A percentile compares a stretch with the other conserved stretches of the same genome.
These are phyloP conservation scores for Paraurostyla sp. DNA, from an alignment of 73 alveolate genomes.

Conservation along the genomic window DNA sequence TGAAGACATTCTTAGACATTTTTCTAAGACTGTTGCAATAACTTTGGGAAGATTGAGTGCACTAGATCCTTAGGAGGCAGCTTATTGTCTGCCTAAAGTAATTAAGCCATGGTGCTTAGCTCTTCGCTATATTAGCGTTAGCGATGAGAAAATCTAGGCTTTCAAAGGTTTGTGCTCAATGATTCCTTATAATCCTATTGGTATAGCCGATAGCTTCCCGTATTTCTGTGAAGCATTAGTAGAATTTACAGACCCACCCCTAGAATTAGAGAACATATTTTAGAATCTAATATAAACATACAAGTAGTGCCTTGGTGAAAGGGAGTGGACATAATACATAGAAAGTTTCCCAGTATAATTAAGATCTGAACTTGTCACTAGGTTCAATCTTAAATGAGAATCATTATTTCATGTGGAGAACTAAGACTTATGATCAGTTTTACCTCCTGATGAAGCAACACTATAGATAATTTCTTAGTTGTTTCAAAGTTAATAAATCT, in stretches of 20 bases:
- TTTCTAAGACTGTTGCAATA: constrained; percentile 29
- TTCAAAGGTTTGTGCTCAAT: constrained; percentile 66
- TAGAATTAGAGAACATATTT: constrained; percentile 29
- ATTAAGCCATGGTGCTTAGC: constrained; percentile 74
- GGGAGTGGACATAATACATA: constrained; percentile 53
- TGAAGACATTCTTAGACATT: constrained; percentile 28
- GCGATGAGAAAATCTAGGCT: constrained; percentile 62
- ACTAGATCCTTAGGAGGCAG: constrained; percentile 30
- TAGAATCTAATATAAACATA: constrained; percentile 34
- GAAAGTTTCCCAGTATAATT: constrained; percentile 38
- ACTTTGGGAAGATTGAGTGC: constrained; percentile 63
- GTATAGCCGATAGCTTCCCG: constrained; percentile 59
- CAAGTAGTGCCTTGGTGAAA: constrained; percentile 47
- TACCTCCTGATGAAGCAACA: too few relatives aligned
- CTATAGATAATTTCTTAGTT: too few relatives aligned
- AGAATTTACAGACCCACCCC: constrained; percentile 61
- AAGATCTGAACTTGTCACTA: neutral
- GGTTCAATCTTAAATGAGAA: constrained; percentile 39
- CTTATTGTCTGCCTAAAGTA: neutral
- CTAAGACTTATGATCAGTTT: too few relatives aligned
- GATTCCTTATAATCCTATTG: constrained; percentile 67
- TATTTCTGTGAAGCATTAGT: constrained; percentile 68
- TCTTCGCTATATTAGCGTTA: constrained; percentile 51
- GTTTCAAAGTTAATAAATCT: too few relatives aligned
- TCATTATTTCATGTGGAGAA: too few relatives aligned